phyloP scores from a whole-genome alignment of 257 asterid genomes.

The Galeopsis tetrahit region DNA sequence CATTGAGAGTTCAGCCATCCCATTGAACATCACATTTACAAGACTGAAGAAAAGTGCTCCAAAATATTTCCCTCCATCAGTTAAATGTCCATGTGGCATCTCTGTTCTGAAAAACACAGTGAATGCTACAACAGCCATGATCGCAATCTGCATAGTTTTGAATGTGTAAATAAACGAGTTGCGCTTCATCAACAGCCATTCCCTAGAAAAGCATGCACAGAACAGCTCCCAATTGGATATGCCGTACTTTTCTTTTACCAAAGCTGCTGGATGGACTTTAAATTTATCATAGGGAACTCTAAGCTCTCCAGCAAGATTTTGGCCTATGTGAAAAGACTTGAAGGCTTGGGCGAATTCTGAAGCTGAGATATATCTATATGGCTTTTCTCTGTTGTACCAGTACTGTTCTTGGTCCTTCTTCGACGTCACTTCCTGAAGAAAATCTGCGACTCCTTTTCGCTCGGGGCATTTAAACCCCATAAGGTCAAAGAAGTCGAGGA shows the following conservation, averaged over 20 bases:
- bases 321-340: slow-evolving; percentile 46
- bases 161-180: slow-evolving; percentile 52
- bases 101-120: slow-evolving; percentile 49
- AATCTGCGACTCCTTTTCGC: slow-evolving; percentile 64
- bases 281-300: slow-evolving; percentile 44
- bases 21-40: slow-evolving; percentile 47
- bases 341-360: slow-evolving; percentile 43
- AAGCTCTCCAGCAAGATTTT: slow-evolving; percentile 40
- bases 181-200: slow-evolving; percentile 51
- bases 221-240: slow-evolving; percentile 46
- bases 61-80: slow-evolving; percentile 44
- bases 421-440: slow-evolving; percentile 64
- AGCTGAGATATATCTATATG: slow-evolving; percentile 46
- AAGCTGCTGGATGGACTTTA: slow-evolving; percentile 44
- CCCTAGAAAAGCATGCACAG: slow-evolving; percentile 49
- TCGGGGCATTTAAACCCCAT: slow-evolving; percentile 60
- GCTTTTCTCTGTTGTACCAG: slow-evolving; percentile 43
- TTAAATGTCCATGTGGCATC: slow-evolving; percentile 43
- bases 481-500: slow-evolving; percentile 46
- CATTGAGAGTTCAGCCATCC: slow-evolving; percentile 50
- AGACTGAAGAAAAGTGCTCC: slow-evolving; percentile 56
- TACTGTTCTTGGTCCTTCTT: slow-evolving; percentile 59
- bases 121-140: slow-evolving; percentile 41
- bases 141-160: slow-evolving; percentile 43
- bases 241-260: slow-evolving; percentile 47